These are phyloP conservation scores for Castanopsis chinensis DNA, from an alignment of 306 rosid species.

Conservation along the genomic window DNA sequence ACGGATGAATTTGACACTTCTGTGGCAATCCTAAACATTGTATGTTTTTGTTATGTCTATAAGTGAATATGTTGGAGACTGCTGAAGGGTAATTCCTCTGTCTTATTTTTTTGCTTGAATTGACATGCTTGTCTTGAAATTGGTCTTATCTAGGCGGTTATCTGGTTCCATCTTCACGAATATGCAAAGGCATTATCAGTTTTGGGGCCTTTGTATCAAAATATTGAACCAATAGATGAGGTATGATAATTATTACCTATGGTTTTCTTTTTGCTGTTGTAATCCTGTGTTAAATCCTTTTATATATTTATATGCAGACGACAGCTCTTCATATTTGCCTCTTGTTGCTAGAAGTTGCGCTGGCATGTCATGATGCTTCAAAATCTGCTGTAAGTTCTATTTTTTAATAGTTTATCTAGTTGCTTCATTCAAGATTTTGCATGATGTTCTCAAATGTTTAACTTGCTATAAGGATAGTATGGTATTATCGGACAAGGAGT, in stretches of 20 bases:
- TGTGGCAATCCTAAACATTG: slow-evolving; percentile 58
- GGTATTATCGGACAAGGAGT: not conserved
- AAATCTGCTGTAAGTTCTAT: slow-evolving; percentile 87
- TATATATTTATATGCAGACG: slow-evolving; percentile 51
- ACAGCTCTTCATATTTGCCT: slow-evolving; percentile 90
- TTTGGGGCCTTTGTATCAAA: slow-evolving; percentile 92
- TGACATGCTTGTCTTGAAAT: slow-evolving; percentile 1
- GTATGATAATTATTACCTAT: slow-evolving; percentile 40
- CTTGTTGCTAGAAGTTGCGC: slow-evolving; percentile 91
- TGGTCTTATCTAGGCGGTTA: slow-evolving; percentile 54
- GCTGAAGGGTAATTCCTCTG: not conserved
- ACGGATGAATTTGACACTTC: slow-evolving; percentile 83
- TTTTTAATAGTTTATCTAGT: slow-evolving; percentile 18
- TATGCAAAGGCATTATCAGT: slow-evolving; percentile 71
- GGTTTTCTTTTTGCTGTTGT: slow-evolving; percentile 13
- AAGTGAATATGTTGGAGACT: not conserved
- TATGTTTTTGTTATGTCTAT: slow-evolving; percentile 30
- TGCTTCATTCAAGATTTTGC: slow-evolving; percentile 8
- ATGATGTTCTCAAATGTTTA: not conserved
- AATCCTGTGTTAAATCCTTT: slow-evolving; percentile 25
- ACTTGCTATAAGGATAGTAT: not conserved
- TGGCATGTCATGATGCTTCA: slow-evolving; percentile 87
- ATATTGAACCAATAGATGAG: slow-evolving; percentile 90
- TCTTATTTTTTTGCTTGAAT: slow-evolving; percentile 9
- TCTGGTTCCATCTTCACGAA: slow-evolving; percentile 95